Conservation (phyloP, 345 rosid genomes). For the Iberis pinnata region DNA sequence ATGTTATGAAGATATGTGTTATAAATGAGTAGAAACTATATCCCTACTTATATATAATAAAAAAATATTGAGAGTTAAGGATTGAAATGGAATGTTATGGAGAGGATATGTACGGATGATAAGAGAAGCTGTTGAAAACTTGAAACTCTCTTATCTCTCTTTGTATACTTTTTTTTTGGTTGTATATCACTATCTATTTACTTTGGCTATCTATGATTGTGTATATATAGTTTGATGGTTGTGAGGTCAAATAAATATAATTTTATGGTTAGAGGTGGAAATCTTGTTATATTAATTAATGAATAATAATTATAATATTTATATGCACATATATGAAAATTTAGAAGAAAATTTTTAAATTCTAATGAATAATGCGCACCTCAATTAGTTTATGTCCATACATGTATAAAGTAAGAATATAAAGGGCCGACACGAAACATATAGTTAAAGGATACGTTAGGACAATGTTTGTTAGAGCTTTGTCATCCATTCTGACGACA, state of each 20-base stretch:
- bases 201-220: not conserved
- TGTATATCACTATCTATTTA: not conserved
- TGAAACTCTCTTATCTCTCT: constrained; percentile 1
- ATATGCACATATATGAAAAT: no score
- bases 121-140: constrained; percentile 24
- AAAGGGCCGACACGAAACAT: no score
- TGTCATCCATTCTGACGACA: constrained; percentile 9
- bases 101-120: constrained; percentile 36
- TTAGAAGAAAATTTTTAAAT: no score
- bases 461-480: not conserved
- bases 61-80: constrained; percentile 7
- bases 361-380: no score
- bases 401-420: no score
- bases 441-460: not conserved
- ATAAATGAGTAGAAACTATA: constrained; percentile 11
- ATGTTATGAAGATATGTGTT: constrained; percentile 2
- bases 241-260: no score
- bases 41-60: constrained; percentile 15
- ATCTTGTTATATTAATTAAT: no score
- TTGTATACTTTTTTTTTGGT: not conserved
- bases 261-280: no score
- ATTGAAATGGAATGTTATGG: no score
- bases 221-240: no score
- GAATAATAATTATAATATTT: no score
- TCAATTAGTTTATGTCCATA: no score